Evolutionary conservation across 495 filamentous ascomycete genomes (phyloP).

Genomic region (Cercophora scortea): DNA sequence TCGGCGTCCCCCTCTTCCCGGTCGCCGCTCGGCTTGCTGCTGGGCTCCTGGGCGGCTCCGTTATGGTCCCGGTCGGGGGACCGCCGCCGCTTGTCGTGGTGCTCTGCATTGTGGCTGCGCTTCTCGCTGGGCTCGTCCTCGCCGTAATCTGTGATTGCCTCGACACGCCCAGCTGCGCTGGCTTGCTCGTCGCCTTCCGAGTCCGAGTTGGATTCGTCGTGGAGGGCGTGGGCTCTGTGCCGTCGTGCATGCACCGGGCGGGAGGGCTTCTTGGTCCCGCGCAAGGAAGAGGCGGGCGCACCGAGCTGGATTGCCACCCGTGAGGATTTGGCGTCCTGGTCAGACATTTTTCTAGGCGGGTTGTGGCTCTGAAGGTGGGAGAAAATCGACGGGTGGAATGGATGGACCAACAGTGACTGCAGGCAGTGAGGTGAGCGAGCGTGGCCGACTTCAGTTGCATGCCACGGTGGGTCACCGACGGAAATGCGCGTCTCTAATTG

Average conservation of each 20-base stretch:
- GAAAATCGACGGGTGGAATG: no score
- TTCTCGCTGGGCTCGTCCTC: slow-evolving; percentile 5
- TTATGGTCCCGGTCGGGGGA: not conserved
- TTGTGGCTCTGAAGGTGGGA: no score
- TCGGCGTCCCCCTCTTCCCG: slow-evolving; percentile 15
- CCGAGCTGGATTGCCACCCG: slow-evolving; percentile 33
- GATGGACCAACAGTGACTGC: no score
- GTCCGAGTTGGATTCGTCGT: slow-evolving; percentile 26
- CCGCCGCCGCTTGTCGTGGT: not conserved
- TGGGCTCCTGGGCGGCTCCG: not conserved
- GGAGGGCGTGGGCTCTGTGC: slow-evolving; percentile 24
- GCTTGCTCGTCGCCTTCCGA: slow-evolving; percentile 4
- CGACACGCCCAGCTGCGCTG: slow-evolving; percentile 12
- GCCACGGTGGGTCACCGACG: no score
- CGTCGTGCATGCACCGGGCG: slow-evolving; percentile 29
- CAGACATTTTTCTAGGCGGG: slow-evolving; percentile 9
- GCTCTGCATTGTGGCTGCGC: not conserved
- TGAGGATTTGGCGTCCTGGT: slow-evolving; percentile 12
- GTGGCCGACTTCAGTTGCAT: no score
- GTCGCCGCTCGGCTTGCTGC: not conserved
- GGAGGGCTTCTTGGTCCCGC: slow-evolving; percentile 19
- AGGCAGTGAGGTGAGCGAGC: no score
- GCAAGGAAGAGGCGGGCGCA: slow-evolving; percentile 8
- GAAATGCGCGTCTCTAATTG: no score
- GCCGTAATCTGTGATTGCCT: slow-evolving; percentile 25